These are phyloP conservation scores for Colletotrichum caudatum DNA, from an alignment of 2,329 filamentous ascomycete genomes.

Conservation along the genomic window DNA sequence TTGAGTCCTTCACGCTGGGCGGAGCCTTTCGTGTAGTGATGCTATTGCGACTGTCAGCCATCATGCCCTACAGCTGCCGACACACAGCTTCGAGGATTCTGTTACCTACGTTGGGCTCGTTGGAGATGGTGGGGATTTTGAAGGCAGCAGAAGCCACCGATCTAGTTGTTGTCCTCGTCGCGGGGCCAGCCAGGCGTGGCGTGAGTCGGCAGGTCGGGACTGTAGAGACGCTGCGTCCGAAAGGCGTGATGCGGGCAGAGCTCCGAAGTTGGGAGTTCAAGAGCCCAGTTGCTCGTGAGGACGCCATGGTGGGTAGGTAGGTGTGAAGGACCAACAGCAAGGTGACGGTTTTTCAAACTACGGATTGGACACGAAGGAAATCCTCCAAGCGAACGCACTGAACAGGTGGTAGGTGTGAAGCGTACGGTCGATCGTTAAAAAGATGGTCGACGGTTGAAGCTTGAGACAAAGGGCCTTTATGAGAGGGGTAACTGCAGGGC, in stretches of 20 bases:
- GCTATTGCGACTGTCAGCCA: slow-evolving; percentile 67
- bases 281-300: slow-evolving; percentile 38
- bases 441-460: not conserved
- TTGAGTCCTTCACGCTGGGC: slow-evolving; percentile 81
- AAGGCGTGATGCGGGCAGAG: slow-evolving; percentile 27
- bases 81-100: slow-evolving; percentile 16
- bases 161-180: slow-evolving; percentile 50
- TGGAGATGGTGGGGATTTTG: slow-evolving; percentile 86
- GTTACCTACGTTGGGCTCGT: slow-evolving; percentile 93
- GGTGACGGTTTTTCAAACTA: not conserved
- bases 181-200: slow-evolving; percentile 9
- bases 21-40: slow-evolving; percentile 89
- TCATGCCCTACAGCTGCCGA: not conserved
- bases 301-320: slow-evolving; percentile 32
- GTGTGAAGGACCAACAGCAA: not conserved
- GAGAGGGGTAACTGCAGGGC: not conserved
- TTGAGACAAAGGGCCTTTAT: not conserved
- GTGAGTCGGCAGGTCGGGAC: slow-evolving; percentile 16
- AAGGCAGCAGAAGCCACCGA: slow-evolving; percentile 80
- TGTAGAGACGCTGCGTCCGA: slow-evolving; percentile 21
- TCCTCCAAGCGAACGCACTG: not conserved
- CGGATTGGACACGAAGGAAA: not conserved
- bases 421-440: slow-evolving; percentile 1
- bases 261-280: slow-evolving; percentile 40
- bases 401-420: not conserved